phyloP scores from a whole-genome alignment of 1,139 yeast species.

The Magnusiomyces paraingens region DNA sequence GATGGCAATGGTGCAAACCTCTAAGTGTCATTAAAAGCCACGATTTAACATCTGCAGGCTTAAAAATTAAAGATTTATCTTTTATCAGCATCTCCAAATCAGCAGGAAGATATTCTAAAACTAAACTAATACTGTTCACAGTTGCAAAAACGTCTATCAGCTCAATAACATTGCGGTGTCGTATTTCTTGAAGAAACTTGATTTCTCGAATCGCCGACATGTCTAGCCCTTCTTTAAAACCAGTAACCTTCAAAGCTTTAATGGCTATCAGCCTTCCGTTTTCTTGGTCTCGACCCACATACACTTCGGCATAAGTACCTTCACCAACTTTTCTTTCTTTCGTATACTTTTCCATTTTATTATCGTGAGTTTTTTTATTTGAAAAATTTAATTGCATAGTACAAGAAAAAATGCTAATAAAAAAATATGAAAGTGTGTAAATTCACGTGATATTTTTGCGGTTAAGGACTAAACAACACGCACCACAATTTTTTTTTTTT shows the following conservation, averaged over 20 bases:
- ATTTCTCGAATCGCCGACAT: constrained; percentile 97
- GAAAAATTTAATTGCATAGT: neutral
- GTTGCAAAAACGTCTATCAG: constrained; percentile 79
- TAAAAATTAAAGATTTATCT: constrained; percentile 68
- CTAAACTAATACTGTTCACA: constrained; percentile 67
- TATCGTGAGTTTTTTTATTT: neutral
- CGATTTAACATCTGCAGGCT: constrained; percentile 82
- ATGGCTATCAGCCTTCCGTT: constrained; percentile 70
- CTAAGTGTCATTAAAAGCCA: constrained; percentile 93
- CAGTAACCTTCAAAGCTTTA: constrained; percentile 91
- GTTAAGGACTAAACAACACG: neutral
- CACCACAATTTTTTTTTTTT: too few relatives aligned
- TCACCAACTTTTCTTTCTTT: constrained; percentile 87
- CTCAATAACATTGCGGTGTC: constrained; percentile 79
- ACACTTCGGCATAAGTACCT: constrained; percentile 98
- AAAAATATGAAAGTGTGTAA: neutral
- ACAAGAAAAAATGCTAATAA: neutral
- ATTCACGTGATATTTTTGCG: neutral
- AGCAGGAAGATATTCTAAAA: constrained; percentile 83
- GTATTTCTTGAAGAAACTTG: constrained; percentile 81
- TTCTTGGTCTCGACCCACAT: constrained; percentile 52
- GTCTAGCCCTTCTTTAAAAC: constrained; percentile 92
- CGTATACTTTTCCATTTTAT: constrained; percentile 10
- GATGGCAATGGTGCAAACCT: constrained; percentile 92
- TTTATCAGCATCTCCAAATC: constrained; percentile 88